phyloP scores from a whole-genome alignment of 371 early-diverging fungal genomes.

The Homolaphlyctis polyrhiza region DNA sequence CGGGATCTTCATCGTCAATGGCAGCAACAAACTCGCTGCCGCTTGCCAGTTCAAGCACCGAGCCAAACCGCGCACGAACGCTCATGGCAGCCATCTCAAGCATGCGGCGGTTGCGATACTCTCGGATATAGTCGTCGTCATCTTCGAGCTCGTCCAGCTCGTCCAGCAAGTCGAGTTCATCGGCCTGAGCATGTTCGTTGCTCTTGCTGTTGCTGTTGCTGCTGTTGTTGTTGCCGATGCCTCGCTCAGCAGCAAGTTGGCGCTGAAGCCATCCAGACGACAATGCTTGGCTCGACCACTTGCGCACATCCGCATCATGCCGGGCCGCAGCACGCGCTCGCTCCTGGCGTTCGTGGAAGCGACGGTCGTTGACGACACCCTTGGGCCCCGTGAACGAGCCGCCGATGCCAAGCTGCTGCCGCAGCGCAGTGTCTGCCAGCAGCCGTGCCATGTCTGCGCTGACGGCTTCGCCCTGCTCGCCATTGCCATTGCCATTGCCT shows the following conservation, averaged over 20 bases:
- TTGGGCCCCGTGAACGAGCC: constrained; percentile 44
- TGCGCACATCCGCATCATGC: constrained; percentile 5
- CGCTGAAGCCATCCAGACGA: constrained; percentile 38
- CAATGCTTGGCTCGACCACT: constrained; percentile 15
- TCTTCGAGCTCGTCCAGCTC: constrained; percentile 32
- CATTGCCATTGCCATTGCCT: no score
- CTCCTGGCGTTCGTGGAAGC: constrained; percentile 43
- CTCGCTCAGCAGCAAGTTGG: constrained; percentile 23
- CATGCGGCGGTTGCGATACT: constrained; percentile 28
- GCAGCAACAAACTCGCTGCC: constrained; percentile 31
- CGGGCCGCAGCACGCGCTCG: constrained; percentile 18
- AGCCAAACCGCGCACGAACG: constrained; percentile 19
- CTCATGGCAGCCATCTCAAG: constrained; percentile 18
- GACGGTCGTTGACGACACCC: constrained; percentile 43
- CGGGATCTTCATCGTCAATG: constrained; percentile 31
- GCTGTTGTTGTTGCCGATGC: background rate
- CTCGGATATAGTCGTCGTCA: constrained; percentile 18
- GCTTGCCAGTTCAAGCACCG: constrained; percentile 21
- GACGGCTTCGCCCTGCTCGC: background rate
- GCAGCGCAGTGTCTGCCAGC: constrained; percentile 19
- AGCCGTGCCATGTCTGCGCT: constrained; percentile 14
- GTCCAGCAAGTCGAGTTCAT: constrained; percentile 16
- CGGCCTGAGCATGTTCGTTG: background rate
- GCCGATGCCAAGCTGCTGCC: constrained; percentile 32
- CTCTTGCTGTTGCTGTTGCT: background rate